A percentile compares a stretch with the other conserved stretches of the same genome.
phyloP scores from a whole-genome alignment of 208 protist species.

The Crithidia expoeki region DNA sequence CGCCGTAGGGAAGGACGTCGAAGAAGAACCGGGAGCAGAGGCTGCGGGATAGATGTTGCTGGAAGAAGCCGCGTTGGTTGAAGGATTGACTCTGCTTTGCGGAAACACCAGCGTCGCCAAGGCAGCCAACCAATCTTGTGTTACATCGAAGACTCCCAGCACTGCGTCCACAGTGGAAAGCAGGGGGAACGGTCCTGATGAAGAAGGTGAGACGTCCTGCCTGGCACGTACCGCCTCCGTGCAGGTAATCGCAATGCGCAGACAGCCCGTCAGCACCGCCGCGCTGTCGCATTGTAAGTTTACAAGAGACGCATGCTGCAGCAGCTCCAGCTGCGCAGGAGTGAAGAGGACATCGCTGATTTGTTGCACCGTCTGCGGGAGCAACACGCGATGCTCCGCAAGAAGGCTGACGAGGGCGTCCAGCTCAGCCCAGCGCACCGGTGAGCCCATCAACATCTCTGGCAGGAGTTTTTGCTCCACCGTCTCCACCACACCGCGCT shows the following conservation, averaged over 20 bases:
- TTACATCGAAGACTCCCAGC: constrained; percentile 17
- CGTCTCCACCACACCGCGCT: constrained; percentile 41
- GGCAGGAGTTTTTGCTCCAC: constrained; percentile 50
- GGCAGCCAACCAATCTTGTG: constrained; percentile 19
- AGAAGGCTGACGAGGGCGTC: constrained; percentile 43
- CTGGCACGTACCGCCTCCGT: background rate
- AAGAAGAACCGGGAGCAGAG: no score
- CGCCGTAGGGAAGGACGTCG: background rate
- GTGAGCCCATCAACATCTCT: constrained; percentile 24
- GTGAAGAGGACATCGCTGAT: constrained; percentile 40
- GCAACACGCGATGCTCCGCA: constrained; percentile 47
- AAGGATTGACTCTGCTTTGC: background rate
- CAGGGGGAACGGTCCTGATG: constrained; percentile 2
- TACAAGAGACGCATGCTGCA: constrained; percentile 4
- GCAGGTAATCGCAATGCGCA: constrained; percentile 14
- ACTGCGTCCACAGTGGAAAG: constrained; percentile 16
- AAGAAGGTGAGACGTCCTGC: background rate
- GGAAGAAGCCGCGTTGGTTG: background rate
- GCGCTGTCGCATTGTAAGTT: constrained; percentile 7
- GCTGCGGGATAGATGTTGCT: background rate
- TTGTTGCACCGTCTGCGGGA: constrained; percentile 17
- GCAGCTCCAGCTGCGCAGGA: background rate
- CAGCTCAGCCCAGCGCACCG: constrained; percentile 27
- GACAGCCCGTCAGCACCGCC: constrained; percentile 13
- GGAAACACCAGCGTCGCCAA: constrained; percentile 11